Evolutionary conservation across 1,284 basidiomycete species (phyloP).

Genomic region (Sutorius eximius): DNA sequence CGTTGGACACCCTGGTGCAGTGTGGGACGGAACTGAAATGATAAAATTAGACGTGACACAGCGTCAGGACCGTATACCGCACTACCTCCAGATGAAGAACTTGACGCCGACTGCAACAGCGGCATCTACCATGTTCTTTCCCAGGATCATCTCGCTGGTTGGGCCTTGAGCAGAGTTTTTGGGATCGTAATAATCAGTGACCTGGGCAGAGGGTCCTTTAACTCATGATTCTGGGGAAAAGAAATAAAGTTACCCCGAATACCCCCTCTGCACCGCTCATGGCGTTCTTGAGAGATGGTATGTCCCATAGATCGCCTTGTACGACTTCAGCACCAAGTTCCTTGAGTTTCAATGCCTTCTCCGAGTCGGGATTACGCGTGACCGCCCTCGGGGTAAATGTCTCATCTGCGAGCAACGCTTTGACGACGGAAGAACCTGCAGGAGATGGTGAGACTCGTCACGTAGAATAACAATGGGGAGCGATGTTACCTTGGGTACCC

Average conservation of each 20-base stretch:
- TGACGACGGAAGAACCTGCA: conserved; percentile 29
- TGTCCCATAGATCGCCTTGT: conserved; percentile 34
- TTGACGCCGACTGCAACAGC: conserved; percentile 29
- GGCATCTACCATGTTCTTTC: conserved; percentile 42
- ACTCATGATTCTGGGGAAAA: neutral
- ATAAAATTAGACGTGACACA: neutral
- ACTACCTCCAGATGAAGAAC: conserved; percentile 35
- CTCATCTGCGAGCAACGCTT: conserved; percentile 32
- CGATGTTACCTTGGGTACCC: conserved; percentile 21
- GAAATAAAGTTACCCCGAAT: conserved; percentile 31
- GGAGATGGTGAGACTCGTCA: neutral
- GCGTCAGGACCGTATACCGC: neutral
- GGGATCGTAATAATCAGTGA: conserved; percentile 27
- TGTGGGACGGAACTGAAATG: conserved; percentile 29
- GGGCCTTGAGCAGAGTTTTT: conserved; percentile 21
- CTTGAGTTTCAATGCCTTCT: conserved; percentile 28
- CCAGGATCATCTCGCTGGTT: conserved; percentile 33
- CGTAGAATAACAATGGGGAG: neutral
- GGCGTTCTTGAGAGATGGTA: conserved; percentile 31
- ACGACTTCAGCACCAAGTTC: conserved; percentile 37
- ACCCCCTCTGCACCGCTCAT: conserved; percentile 40
- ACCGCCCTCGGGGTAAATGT: conserved; percentile 36
- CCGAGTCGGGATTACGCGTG: conserved; percentile 32
- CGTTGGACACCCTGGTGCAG: conserved; percentile 21
- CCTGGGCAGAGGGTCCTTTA: conserved; percentile 4